Evolutionary conservation across 2,329 filamentous ascomycete genomes (phyloP).

Genomic region (Neoarthrinium moseri): DNA sequence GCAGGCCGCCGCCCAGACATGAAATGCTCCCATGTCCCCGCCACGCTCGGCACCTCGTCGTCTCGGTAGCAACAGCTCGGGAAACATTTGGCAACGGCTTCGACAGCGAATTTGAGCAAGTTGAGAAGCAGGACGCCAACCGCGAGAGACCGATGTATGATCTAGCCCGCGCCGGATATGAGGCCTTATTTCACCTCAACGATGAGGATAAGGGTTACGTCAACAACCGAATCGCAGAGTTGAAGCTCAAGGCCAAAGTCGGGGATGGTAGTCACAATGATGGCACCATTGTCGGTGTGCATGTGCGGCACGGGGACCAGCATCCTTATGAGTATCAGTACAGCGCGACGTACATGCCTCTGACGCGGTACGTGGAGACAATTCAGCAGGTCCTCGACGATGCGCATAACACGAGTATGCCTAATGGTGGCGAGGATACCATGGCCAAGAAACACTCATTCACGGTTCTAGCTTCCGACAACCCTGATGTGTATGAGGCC

Average conservation of each 20-base stretch:
- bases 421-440: constrained; percentile 31
- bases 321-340: constrained; percentile 79
- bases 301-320: constrained; percentile 77
- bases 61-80: constrained; percentile 66
- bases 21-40: constrained; percentile 80
- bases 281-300: constrained; percentile 64
- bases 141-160: constrained; percentile 63
- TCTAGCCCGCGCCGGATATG: constrained; percentile 68
- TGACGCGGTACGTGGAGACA: constrained; percentile 64
- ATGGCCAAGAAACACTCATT: constrained; percentile 43
- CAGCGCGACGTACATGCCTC: constrained; percentile 73
- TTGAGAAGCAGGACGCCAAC: constrained; percentile 46
- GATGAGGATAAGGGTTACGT: constrained; percentile 67
- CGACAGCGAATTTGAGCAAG: constrained; percentile 49
- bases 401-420: constrained; percentile 40
- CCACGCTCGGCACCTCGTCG: constrained; percentile 70
- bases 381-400: constrained; percentile 54
- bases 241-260: constrained; percentile 47
- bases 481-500: constrained; percentile 70
- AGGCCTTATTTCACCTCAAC: constrained; percentile 70
- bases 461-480: constrained; percentile 73
- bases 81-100: constrained; percentile 64
- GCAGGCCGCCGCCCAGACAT: constrained; percentile 69
- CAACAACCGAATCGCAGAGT: constrained; percentile 51
- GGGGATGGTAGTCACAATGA: constrained; percentile 43